phyloP scores from a whole-genome alignment of 2,329 filamentous ascomycete genomes.

The Aciculosporium take region DNA sequence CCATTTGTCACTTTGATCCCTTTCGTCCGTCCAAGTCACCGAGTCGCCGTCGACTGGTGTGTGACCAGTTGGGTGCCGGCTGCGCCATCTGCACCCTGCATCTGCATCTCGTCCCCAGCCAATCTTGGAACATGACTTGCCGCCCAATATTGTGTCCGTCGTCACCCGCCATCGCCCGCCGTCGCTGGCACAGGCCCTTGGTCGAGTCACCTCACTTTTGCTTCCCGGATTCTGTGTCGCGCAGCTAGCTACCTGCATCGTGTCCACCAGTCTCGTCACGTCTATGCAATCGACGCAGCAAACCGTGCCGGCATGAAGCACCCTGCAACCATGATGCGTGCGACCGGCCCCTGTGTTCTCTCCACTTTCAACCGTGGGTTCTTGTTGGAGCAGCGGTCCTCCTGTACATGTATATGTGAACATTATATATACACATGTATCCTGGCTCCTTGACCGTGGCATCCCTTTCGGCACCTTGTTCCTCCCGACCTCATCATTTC shows the following conservation, averaged over 20 bases:
- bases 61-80: conserved; percentile 15
- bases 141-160: no score
- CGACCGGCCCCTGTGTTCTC: not conserved
- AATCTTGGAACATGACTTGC: conserved; percentile 39
- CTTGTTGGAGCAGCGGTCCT: conserved; percentile 12
- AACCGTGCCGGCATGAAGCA: not conserved
- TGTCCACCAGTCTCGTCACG: not conserved
- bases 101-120: conserved; percentile 26
- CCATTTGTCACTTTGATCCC: not conserved
- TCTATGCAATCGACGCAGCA: not conserved
- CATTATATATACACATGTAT: no score
- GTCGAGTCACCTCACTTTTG: not conserved
- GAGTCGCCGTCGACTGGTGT: conserved; percentile 11
- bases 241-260: conserved; percentile 1
- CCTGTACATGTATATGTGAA: conserved; percentile 8
- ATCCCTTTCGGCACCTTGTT: not conserved
- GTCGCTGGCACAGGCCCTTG: conserved; percentile 9
- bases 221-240: not conserved
- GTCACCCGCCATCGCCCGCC: conserved; percentile 11
- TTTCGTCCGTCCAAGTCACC: conserved; percentile 6
- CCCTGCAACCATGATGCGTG: not conserved
- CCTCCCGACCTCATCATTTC: not conserved
- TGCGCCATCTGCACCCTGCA: conserved; percentile 12
- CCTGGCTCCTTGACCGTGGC: not conserved
- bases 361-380: not conserved